These are phyloP conservation scores for Harringtonia aguacate DNA, from an alignment of 2,329 filamentous ascomycete genomes.

Conservation along the genomic window DNA sequence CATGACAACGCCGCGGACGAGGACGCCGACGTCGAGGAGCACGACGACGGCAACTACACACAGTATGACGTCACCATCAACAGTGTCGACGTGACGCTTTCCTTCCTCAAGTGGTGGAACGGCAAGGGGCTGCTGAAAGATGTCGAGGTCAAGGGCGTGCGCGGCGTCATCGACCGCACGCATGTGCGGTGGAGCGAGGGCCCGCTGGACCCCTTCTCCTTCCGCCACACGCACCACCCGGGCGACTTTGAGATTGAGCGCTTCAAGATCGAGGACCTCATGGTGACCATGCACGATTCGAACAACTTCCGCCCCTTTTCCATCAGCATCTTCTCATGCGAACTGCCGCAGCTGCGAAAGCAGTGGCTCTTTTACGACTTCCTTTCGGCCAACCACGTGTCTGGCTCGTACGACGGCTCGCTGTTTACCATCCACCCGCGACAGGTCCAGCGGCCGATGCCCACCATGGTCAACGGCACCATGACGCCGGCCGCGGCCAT, in stretches of 20 bases:
- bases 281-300: constrained; percentile 87
- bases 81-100: constrained; percentile 90
- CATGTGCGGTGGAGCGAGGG: constrained; percentile 63
- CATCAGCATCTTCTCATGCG: constrained; percentile 91
- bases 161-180: constrained; percentile 85
- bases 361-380: constrained; percentile 99
- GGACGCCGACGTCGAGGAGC: constrained; percentile 27
- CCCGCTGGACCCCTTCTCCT: constrained; percentile 70
- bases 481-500: constrained; percentile 49
- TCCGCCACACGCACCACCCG: constrained; percentile 75
- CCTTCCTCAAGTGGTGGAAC: constrained; percentile 98
- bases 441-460: constrained; percentile 54
- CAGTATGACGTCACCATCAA: constrained; percentile 95
- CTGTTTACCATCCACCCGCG: constrained; percentile 94
- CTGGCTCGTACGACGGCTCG: constrained; percentile 88
- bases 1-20: constrained; percentile 6
- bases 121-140: constrained; percentile 85
- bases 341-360: constrained; percentile 83
- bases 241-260: constrained; percentile 96
- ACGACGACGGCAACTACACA: constrained; percentile 90
- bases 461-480: too few relatives aligned
- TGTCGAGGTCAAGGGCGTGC: constrained; percentile 87
- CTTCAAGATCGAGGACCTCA: constrained; percentile 89
- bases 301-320: constrained; percentile 87
- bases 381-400: constrained; percentile 89